Conservation (phyloP, 1,139 yeast species). For the Blastobotrys malaysiensis region DNA sequence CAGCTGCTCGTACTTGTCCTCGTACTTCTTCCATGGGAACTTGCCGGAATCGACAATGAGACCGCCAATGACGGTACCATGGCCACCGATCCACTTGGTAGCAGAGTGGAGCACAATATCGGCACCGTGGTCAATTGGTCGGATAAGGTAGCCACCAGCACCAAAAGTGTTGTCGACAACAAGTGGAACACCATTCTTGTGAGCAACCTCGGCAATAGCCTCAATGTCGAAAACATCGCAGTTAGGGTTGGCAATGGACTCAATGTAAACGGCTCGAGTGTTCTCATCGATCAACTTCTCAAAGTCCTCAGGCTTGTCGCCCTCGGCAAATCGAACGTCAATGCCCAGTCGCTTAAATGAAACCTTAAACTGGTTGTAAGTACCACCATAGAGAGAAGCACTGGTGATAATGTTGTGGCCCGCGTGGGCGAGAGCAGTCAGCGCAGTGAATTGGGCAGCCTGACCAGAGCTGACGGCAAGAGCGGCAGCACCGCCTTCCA, state of each 20-base stretch:
- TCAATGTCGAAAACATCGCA: slow-evolving; percentile 91
- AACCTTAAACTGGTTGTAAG: slow-evolving; percentile 91
- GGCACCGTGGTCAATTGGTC: slow-evolving; percentile 85
- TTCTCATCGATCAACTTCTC: slow-evolving; percentile 69
- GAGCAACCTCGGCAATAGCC: slow-evolving; percentile 69
- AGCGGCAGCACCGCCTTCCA: slow-evolving; percentile 90
- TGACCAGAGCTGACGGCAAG: slow-evolving; percentile 92
- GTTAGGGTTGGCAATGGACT: slow-evolving; percentile 90
- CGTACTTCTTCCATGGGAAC: slow-evolving; percentile 84
- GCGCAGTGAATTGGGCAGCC: slow-evolving; percentile 86
- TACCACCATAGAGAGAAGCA: slow-evolving; percentile 91
- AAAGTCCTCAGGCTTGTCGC: slow-evolving; percentile 66
- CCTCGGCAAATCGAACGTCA: slow-evolving; percentile 75
- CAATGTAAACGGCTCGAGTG: slow-evolving; percentile 86
- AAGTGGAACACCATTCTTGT: slow-evolving; percentile 81
- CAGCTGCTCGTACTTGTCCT: slow-evolving; percentile 82
- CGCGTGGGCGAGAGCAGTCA: slow-evolving; percentile 74
- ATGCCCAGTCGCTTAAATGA: slow-evolving; percentile 85
- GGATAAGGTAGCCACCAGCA: slow-evolving; percentile 87
- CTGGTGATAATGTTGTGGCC: slow-evolving; percentile 91
- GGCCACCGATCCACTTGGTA: slow-evolving; percentile 98
- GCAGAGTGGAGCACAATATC: slow-evolving; percentile 86
- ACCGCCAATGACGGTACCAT: slow-evolving; percentile 94
- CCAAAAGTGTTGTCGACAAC: slow-evolving; percentile 97
- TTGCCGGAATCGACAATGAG: slow-evolving; percentile 84